Evolutionary conservation across 1,139 yeast species (phyloP).

Genomic region (Eremothecium coryli): DNA sequence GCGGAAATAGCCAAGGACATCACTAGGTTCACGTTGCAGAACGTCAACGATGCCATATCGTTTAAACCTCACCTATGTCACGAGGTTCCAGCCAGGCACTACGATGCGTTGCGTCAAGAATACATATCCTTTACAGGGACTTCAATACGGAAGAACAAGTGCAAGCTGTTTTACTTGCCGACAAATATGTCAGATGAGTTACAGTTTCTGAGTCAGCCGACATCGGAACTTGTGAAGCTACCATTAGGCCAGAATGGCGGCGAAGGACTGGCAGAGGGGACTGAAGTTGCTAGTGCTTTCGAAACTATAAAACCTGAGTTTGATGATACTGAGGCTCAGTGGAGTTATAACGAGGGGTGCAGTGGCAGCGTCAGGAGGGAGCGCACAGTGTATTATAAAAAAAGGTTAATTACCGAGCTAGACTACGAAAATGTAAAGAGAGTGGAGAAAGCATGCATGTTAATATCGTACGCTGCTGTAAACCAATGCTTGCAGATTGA

Average conservation of each 20-base stretch:
- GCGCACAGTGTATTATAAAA: slow-evolving; percentile 16
- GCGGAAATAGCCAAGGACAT: slow-evolving; percentile 18
- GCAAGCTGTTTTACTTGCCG: slow-evolving; percentile 18
- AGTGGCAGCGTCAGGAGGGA: slow-evolving; percentile 11
- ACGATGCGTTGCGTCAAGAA: slow-evolving; percentile 15
- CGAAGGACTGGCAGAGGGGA: neutral
- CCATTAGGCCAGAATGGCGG: neutral
- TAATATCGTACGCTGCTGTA: slow-evolving; percentile 19
- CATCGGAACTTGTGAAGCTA: slow-evolving; percentile 18
- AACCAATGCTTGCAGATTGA: slow-evolving; percentile 18
- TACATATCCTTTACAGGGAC: slow-evolving; percentile 21
- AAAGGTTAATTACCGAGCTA: slow-evolving; percentile 19
- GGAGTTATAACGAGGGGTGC: slow-evolving; percentile 4
- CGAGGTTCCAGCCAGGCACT: slow-evolving; percentile 20
- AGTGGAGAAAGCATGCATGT: slow-evolving; percentile 20
- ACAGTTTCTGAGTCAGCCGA: slow-evolving; percentile 18
- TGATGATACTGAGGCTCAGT: neutral
- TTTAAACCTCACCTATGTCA: slow-evolving; percentile 21
- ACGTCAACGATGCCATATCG: slow-evolving; percentile 21
- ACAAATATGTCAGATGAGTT: slow-evolving; percentile 19
- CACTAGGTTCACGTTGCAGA: slow-evolving; percentile 18
- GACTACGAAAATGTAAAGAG: slow-evolving; percentile 21
- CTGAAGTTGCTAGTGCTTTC: neutral
- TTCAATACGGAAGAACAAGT: slow-evolving; percentile 19
- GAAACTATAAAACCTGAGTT: neutral